Base-by-base conservation (phyloP, 1,284 basidiomycete genomes). In the Sanghuangporus sanghuang region DNA sequence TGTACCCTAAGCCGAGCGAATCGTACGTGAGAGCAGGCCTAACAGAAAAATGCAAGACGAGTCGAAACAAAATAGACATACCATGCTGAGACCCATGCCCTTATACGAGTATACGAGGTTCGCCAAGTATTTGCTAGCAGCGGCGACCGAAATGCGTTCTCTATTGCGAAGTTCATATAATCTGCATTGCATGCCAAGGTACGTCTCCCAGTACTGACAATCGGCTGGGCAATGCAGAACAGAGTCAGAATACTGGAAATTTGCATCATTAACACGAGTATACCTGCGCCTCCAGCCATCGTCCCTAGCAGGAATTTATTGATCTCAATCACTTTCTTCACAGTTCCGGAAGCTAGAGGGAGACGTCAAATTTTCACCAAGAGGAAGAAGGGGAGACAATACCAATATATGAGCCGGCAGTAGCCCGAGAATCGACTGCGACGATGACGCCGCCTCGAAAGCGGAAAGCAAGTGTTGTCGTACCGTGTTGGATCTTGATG, bases 321-420 rank as follows among this genome's bases (percentile, higher is more conserved):
- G 78, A 99, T 99, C 81, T 99, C 97, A 71, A 99, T 99, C 67
- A 99, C 96, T 82, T 98, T 98, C 83, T 96, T 97, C 67, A 98
- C 93, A 16, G 95, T 98, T 60, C 95, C 95, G 36, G 89, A 93
- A 0, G 95, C 95, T 96, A 68, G 18, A 61, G 57, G 57, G 8
- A 53, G 21, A 57, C 42, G 42, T 48, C 62, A 54, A 64, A 64
- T 44, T 57, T 16, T 23, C 40, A 38, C 11, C 21, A 12, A 52
- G 62, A 21, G 64, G 42, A 46, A 46, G 55, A n/a, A 16, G 3
- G 4, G 52, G 12, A 16, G n/a, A 23, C 46, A 78, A 64, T 71
- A 92, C 96, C 96, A 73, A 99, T 86, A 77, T 99, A 99, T 76
- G 88, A 94, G 72, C 97, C 97, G 23, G 96, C 94, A 6, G 96